A percentile compares a stretch with the other conserved stretches of the same genome.
phyloP scores from a whole-genome alignment of 208 protist species.

The Borovskyia barvae region DNA sequence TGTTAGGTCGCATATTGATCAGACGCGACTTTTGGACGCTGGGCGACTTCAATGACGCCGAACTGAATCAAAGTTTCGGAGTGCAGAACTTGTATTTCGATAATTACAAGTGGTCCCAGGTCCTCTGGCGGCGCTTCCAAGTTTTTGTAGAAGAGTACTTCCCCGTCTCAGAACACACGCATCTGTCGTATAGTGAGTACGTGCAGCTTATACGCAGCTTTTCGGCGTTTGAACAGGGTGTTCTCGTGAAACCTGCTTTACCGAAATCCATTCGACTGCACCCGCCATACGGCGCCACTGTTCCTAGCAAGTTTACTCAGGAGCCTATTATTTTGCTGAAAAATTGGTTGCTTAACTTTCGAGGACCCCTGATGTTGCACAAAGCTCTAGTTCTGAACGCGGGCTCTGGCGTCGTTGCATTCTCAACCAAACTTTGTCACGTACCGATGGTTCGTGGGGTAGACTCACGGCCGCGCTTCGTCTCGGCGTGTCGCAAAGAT shows the following conservation, averaged over 20 bases:
- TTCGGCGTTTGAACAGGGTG: constrained; percentile 75
- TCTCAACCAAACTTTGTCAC: constrained; percentile 40
- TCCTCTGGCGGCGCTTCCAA: constrained; percentile 86
- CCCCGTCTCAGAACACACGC: constrained; percentile 75
- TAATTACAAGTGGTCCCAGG: constrained; percentile 90
- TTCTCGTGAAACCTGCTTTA: constrained; percentile 39
- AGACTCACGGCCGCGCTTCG: constrained; percentile 63
- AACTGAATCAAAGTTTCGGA: constrained; percentile 86
- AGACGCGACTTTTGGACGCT: constrained; percentile 84
- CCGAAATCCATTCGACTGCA: constrained; percentile 52
- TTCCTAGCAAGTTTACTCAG: constrained; percentile 49
- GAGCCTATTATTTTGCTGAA: constrained; percentile 75
- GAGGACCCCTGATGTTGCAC: constrained; percentile 56
- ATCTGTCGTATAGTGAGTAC: constrained; percentile 78
- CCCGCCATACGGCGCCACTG: constrained; percentile 64
- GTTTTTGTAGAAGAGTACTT: constrained; percentile 85
- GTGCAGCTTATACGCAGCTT: constrained; percentile 77
- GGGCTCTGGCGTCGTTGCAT: constrained; percentile 53
- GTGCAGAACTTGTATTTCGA: constrained; percentile 91
- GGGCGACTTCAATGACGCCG: constrained; percentile 86
- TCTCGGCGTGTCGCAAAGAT: constrained; percentile 54
- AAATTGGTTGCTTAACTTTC: constrained; percentile 72
- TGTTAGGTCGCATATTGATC: constrained; percentile 69
- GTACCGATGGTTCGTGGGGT: constrained; percentile 83
- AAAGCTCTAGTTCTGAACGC: constrained; percentile 63